These are phyloP conservation scores for Exophiala oligosperma DNA, from an alignment of 2,329 filamentous ascomycete genomes.

Conservation along the genomic window DNA sequence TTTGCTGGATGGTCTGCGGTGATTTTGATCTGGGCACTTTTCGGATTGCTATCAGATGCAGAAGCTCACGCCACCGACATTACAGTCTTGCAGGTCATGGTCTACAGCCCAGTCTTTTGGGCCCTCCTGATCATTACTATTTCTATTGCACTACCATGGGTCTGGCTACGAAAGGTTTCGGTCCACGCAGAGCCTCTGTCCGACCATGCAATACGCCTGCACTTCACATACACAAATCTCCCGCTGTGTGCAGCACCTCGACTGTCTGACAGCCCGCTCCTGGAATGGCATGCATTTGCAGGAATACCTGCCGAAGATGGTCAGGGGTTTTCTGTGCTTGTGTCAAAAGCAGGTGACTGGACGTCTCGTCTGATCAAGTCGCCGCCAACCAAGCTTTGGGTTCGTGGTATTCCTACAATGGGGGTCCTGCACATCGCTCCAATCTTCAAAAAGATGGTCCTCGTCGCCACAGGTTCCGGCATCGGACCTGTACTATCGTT, in stretches of 20 bases:
- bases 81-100: conserved; percentile 36
- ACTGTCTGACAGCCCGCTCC: conserved; percentile 62
- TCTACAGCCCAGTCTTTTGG: conserved; percentile 62
- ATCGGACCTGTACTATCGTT: conserved; percentile 69
- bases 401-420: conserved; percentile 65
- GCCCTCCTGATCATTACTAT: conserved; percentile 64
- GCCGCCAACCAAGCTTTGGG: conserved; percentile 64
- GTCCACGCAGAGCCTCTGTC: conserved; percentile 70
- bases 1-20: conserved; percentile 72
- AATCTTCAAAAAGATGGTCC: conserved; percentile 64
- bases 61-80: background rate
- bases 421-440: conserved; percentile 68
- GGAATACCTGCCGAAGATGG: conserved; percentile 63
- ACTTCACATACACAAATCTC: conserved; percentile 65
- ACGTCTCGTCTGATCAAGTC: conserved; percentile 63
- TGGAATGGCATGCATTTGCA: conserved; percentile 76
- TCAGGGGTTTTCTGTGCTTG: conserved; percentile 65
- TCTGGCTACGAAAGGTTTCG: conserved; percentile 65
- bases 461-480: conserved; percentile 72
- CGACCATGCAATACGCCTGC: conserved; percentile 68
- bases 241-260: conserved; percentile 59
- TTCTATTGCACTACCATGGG: conserved; percentile 71
- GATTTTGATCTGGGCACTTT: conserved; percentile 64
- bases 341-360: conserved; percentile 77
- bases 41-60: conserved; percentile 55